Base-by-base conservation (phyloP, 2,329 filamentous ascomycete species). In the Aspergillus uvarum region DNA sequence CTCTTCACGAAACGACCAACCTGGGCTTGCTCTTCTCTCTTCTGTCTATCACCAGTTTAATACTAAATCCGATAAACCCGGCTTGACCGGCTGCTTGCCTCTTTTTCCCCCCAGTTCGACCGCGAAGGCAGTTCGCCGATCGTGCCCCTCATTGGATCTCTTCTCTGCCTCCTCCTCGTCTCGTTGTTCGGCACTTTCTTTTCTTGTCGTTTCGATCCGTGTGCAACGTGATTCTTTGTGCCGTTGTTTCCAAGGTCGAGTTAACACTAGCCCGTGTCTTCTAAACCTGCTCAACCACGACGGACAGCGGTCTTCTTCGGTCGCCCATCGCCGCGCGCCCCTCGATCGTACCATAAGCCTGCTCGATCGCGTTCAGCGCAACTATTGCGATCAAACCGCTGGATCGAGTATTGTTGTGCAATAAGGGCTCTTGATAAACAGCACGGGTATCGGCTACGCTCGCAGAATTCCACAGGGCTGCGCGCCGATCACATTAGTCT, bases 151-250 rank as follows among this genome's bases (percentile, higher is more conserved):
- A 26, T 50, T 31, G 50, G 51, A 51, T 48, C 29, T 51, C 56
- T 58, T 47, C 32, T 54, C 38, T 62, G 11, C 54, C 47, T 31
- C 51, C 29, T 35, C 48, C n/a, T 56, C 52, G 47, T 60, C 56
- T 16, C 52, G 32, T 47, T 24, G 16, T 47, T 38, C 38, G n/a
- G 22, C 56, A 47, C 50, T 47, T 8, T 54, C 24, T 16, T 44
- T 51, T n/a, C n/a, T 44, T 51, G 51, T 19, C 31, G 38, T 22
- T 11, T 42, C 32, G 29, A 38, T 42, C 21, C 31, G 14, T 22
- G 19, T 53, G 31, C 22, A 19, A 54, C 8, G 14, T 31, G 29
- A 42, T 12, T 48, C 21, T 29, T 29, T 26, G 31, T 38, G 42
- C 42, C 22, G 19, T 54, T 29, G 47, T 12, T 21, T 44, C 2